phyloP scores from a whole-genome alignment of 495 filamentous ascomycete species.

The Lasiosphaeria hispida region DNA sequence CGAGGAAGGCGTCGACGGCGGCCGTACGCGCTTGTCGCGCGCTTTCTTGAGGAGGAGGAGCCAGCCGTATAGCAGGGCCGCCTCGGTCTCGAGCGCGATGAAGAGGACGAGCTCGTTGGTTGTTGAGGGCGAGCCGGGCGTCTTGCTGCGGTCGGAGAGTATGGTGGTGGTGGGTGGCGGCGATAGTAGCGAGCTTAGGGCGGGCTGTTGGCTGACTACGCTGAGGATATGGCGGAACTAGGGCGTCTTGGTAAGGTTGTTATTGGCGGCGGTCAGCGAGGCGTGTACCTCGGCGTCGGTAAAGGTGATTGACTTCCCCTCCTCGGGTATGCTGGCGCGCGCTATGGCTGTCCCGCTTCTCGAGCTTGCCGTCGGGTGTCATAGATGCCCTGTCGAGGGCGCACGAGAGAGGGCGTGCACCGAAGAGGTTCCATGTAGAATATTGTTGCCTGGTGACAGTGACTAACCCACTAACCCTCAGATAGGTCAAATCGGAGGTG shows the following conservation, averaged over 20 bases:
- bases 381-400: too few relatives aligned
- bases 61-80: constrained; percentile 20
- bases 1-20: constrained; percentile 17
- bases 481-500: too few relatives aligned
- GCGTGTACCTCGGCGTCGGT: constrained; percentile 5
- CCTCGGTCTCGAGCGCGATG: constrained; percentile 25
- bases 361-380: background rate
- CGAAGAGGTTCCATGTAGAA: too few relatives aligned
- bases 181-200: constrained; percentile 24
- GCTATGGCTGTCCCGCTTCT: constrained; percentile 16
- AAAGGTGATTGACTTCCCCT: constrained; percentile 18
- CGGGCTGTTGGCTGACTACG: constrained; percentile 14
- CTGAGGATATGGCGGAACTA: constrained; percentile 15
- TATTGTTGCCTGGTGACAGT: too few relatives aligned
- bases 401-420: too few relatives aligned
- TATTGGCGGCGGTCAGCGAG: constrained; percentile 6
- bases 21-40: constrained; percentile 1
- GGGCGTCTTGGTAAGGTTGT: constrained; percentile 10
- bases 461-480: too few relatives aligned
- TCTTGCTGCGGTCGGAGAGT: constrained; percentile 9
- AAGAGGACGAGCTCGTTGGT: constrained; percentile 27
- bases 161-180: constrained; percentile 9
- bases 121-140: constrained; percentile 7
- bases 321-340: background rate
- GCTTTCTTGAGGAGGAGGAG: constrained; percentile 12